These are phyloP conservation scores for Claviceps fusiformis DNA, from an alignment of 2,329 filamentous ascomycete genomes.

Conservation along the genomic window DNA sequence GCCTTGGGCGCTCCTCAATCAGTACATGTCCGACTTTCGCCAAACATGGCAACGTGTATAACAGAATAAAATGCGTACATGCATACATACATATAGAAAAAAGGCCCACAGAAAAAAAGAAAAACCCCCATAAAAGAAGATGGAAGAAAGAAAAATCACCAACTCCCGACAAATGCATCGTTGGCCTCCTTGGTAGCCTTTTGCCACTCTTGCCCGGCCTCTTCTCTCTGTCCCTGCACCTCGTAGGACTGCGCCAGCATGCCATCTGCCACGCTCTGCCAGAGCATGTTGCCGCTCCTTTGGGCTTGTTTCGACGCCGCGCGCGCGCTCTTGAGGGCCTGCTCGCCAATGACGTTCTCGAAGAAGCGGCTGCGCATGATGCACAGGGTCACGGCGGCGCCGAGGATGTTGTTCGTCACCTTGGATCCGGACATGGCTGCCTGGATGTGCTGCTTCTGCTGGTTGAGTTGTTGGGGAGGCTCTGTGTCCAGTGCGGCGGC, in stretches of 20 bases:
- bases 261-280: slow-evolving; percentile 69
- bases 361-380: slow-evolving; percentile 79
- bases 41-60: no score
- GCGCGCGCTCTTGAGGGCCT: slow-evolving; percentile 62
- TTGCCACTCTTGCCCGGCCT: slow-evolving; percentile 26
- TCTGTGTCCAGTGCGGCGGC: slow-evolving; percentile 52
- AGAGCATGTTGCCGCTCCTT: slow-evolving; percentile 56
- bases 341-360: slow-evolving; percentile 66
- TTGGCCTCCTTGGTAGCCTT: slow-evolving; percentile 28
- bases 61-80: not conserved
- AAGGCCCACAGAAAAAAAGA: slow-evolving; percentile 2
- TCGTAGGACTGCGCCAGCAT: slow-evolving; percentile 66
- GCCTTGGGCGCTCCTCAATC: no score
- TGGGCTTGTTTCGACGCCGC: slow-evolving; percentile 56
- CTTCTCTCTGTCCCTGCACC: slow-evolving; percentile 48
- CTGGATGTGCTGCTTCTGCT: slow-evolving; percentile 67
- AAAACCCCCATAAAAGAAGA: not conserved
- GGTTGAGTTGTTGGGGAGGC: slow-evolving; percentile 53
- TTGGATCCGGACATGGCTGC: slow-evolving; percentile 58
- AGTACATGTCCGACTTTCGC: no score
- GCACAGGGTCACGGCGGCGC: slow-evolving; percentile 69
- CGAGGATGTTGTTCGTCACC: slow-evolving; percentile 59
- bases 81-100: not conserved
- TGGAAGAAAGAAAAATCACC: slow-evolving; percentile 8
- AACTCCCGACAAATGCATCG: slow-evolving; percentile 26